Percentiles rank a stretch among this genome's conserved stretches.
Evolutionary conservation across 2,329 filamentous ascomycete genomes (phyloP).

Genomic region (Atkinsonella texensis): DNA sequence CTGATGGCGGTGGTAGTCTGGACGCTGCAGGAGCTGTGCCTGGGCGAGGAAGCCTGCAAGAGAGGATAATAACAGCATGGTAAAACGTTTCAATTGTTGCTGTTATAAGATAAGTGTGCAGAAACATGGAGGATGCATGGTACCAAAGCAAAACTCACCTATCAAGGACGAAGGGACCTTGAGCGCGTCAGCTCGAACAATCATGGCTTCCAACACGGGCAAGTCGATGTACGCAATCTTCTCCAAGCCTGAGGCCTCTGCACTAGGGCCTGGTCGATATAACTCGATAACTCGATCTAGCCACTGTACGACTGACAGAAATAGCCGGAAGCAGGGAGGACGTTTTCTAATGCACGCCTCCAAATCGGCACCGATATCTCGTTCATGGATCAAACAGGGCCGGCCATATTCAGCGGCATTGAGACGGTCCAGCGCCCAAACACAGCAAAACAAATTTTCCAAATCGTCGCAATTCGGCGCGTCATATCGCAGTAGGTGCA

Average conservation of each 20-base stretch:
- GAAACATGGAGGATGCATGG: background rate
- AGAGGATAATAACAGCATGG: conserved; percentile 51
- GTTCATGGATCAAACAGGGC: conserved; percentile 46
- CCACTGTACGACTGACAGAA: conserved; percentile 41
- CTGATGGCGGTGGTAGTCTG: conserved; percentile 33
- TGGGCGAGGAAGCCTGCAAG: conserved; percentile 39
- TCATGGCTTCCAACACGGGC: conserved; percentile 45
- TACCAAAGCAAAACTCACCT: conserved; percentile 22
- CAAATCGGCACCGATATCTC: conserved; percentile 43
- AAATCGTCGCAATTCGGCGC: conserved; percentile 28
- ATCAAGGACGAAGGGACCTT: conserved; percentile 36
- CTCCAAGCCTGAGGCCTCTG: conserved; percentile 25
- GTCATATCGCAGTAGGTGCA: conserved; percentile 37
- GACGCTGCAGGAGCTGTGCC: conserved; percentile 26
- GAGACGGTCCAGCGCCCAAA: conserved; percentile 50
- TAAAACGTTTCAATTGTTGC: conserved; percentile 52
- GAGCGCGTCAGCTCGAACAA: conserved; percentile 40
- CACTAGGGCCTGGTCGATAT: conserved; percentile 41
- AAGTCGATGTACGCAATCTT: conserved; percentile 38
- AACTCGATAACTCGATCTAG: conserved; percentile 48
- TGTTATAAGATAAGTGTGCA: conserved; percentile 12
- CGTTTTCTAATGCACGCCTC: conserved; percentile 38
- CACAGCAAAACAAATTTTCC: conserved; percentile 41
- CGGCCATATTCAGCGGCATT: conserved; percentile 48
- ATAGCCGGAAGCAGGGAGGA: conserved; percentile 42